Conservation (phyloP, 306 rosid genomes). For the Vigna angularis region DNA sequence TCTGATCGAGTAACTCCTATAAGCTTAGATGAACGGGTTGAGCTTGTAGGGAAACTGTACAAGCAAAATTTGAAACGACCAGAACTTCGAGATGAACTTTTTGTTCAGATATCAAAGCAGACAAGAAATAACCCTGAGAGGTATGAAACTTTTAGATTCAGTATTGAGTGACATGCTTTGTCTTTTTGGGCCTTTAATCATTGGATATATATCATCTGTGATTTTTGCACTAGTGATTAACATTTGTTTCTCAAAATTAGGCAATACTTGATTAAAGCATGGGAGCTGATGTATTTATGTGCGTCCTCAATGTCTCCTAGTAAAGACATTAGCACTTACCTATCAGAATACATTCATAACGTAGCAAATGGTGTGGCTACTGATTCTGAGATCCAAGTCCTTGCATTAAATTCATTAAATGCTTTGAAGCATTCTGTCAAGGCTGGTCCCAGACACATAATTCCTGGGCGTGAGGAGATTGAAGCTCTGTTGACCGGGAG, state of each 20-base stretch:
- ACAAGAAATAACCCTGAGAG: constrained; percentile 91
- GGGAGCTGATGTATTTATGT: constrained; percentile 93
- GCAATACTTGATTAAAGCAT: constrained; percentile 84
- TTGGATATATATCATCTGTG: constrained; percentile 8
- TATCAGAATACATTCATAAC: constrained; percentile 87
- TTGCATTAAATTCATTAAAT: constrained; percentile 81
- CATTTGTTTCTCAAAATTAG: constrained; percentile 51
- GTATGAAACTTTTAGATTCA: constrained; percentile 52
- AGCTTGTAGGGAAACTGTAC: constrained; percentile 82
- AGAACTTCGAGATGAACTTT: constrained; percentile 95
- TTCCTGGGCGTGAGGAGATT: constrained; percentile 93
- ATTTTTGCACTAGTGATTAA: constrained; percentile 32
- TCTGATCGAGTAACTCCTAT: constrained; percentile 70
- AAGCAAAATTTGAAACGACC: constrained; percentile 91
- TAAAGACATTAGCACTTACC: constrained; percentile 86
- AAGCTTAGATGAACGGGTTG: constrained; percentile 82
- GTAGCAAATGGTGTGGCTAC: constrained; percentile 64
- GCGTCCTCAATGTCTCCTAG: constrained; percentile 96
- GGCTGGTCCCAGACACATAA: constrained; percentile 91
- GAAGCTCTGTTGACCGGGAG: constrained; percentile 82
- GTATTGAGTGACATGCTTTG: constrained; percentile 21
- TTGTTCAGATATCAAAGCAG: constrained; percentile 92
- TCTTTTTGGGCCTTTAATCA: constrained; percentile 20
- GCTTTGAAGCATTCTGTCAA: constrained; percentile 89
- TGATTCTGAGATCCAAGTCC: constrained; percentile 77